Evolutionary conservation across 495 filamentous ascomycete genomes (phyloP).

Genomic region (Lophium mytilinum): DNA sequence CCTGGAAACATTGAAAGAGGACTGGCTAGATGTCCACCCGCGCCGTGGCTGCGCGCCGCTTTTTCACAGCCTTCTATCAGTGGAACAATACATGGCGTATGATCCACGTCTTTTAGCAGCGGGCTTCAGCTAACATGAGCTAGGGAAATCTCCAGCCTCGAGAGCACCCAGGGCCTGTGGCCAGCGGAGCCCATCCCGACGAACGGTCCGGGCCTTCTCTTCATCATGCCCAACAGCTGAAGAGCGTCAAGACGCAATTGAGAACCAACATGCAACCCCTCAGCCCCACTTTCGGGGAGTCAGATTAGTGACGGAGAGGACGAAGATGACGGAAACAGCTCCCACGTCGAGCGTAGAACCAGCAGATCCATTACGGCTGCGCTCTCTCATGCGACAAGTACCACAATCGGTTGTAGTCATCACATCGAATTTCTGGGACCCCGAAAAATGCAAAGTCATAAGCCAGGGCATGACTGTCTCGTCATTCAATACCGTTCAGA

Average conservation of each 20-base stretch:
- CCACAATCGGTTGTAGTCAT: slow-evolving; percentile 69
- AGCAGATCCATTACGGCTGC: slow-evolving; percentile 35
- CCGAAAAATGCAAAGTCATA: not conserved
- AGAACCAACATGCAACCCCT: not conserved
- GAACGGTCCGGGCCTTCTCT: not conserved
- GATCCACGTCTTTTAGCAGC: not conserved
- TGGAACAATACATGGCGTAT: slow-evolving; percentile 11
- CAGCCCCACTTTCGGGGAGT: not conserved
- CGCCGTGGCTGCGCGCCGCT: slow-evolving; percentile 1
- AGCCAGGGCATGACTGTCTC: slow-evolving; percentile 70
- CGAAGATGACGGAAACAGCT: not conserved
- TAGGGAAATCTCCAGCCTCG: not conserved
- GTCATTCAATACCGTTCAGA: slow-evolving; percentile 68
- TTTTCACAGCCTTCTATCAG: slow-evolving; percentile 19
- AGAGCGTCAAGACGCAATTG: not conserved
- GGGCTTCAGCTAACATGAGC: not conserved
- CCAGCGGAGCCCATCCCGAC: not conserved
- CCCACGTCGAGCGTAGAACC: not conserved
- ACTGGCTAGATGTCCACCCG: not conserved
- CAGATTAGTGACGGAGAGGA: not conserved
- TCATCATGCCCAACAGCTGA: not conserved
- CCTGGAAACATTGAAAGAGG: not conserved
- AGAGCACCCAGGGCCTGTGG: not conserved
- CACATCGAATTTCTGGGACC: slow-evolving; percentile 37
- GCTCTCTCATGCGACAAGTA: slow-evolving; percentile 59